Evolutionary conservation across 208 protist genomes (phyloP).

Genomic region (Crithidia expoeki): DNA sequence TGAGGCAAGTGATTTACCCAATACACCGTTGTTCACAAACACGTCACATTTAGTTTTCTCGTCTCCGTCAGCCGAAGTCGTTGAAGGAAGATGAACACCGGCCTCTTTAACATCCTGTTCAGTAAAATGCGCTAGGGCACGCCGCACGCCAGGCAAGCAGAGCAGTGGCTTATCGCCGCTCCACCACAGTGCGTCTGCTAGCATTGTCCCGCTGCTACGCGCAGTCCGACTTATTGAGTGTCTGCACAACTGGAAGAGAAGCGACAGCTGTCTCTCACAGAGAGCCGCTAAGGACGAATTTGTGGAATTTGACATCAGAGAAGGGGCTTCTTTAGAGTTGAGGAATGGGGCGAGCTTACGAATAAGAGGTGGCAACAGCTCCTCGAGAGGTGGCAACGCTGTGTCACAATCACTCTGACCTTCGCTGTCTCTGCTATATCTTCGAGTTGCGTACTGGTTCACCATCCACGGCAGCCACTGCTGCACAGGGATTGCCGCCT

Average conservation of each 20-base stretch:
- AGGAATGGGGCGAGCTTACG: slow-evolving; percentile 15
- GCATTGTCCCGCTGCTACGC: neutral
- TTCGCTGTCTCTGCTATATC: too few relatives aligned
- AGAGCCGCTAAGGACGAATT: neutral
- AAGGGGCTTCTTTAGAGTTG: neutral
- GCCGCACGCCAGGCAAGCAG: slow-evolving; percentile 32
- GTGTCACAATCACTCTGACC: too few relatives aligned
- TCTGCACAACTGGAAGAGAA: neutral
- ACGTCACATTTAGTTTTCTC: too few relatives aligned
- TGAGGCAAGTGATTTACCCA: too few relatives aligned
- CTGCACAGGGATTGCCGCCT: slow-evolving; percentile 15
- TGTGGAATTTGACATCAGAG: neutral
- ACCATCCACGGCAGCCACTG: slow-evolving; percentile 50
- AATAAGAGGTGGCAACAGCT: slow-evolving; percentile 38
- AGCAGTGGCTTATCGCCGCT: slow-evolving; percentile 42
- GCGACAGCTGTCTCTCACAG: slow-evolving; percentile 9
- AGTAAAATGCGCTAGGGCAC: slow-evolving; percentile 10
- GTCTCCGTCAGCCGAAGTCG: too few relatives aligned
- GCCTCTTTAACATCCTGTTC: neutral
- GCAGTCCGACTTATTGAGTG: too few relatives aligned
- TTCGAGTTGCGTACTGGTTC: slow-evolving; percentile 9
- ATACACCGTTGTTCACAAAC: too few relatives aligned
- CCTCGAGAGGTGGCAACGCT: slow-evolving; percentile 18
- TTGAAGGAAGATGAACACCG: neutral
- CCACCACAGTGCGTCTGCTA: slow-evolving; percentile 60